Conservation (phyloP, 1,284 basidiomycete genomes). For the Mycena sp. region DNA sequence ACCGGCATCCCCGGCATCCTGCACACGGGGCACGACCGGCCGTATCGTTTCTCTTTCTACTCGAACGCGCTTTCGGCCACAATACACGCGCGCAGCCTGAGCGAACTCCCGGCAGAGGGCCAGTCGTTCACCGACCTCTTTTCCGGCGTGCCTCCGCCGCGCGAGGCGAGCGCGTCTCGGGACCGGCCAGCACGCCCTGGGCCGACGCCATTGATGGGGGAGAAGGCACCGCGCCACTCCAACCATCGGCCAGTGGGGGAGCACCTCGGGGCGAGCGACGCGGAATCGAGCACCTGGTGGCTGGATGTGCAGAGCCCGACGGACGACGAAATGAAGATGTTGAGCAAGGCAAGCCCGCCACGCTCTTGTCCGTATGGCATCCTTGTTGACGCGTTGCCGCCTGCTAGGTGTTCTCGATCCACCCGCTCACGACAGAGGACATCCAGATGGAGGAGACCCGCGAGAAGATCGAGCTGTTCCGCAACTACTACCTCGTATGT, state of each 20-base stretch:
- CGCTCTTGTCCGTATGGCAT: not conserved
- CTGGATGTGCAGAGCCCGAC: constrained; percentile 94
- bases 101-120: constrained; percentile 93
- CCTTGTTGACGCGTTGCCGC: constrained; percentile 15
- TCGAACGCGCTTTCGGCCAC: constrained; percentile 93
- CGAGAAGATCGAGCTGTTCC: constrained; percentile 99
- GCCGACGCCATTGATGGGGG: constrained; percentile 29
- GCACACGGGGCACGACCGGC: constrained; percentile 82
- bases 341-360: constrained; percentile 78
- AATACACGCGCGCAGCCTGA: constrained; percentile 93
- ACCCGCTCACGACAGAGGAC: constrained; percentile 98
- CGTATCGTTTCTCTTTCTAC: constrained; percentile 99
- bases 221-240: constrained; percentile 26
- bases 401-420: constrained; percentile 91
- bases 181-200: constrained; percentile 36
- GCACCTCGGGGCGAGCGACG: constrained; percentile 45
- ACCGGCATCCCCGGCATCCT: constrained; percentile 50
- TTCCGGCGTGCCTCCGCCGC: constrained; percentile 58
- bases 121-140: constrained; percentile 96
- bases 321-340: constrained; percentile 97
- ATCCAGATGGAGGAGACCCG: constrained; percentile 99
- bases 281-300: constrained; percentile 95
- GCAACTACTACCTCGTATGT: constrained; percentile 99
- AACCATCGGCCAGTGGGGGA: constrained; percentile 23
- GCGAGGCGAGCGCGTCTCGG: constrained; percentile 33